Evolutionary conservation across 2,329 filamentous ascomycete species (phyloP), one percentile per base, ranked within the genome.

Genomic region (Xylariaceae sp.): DNA sequence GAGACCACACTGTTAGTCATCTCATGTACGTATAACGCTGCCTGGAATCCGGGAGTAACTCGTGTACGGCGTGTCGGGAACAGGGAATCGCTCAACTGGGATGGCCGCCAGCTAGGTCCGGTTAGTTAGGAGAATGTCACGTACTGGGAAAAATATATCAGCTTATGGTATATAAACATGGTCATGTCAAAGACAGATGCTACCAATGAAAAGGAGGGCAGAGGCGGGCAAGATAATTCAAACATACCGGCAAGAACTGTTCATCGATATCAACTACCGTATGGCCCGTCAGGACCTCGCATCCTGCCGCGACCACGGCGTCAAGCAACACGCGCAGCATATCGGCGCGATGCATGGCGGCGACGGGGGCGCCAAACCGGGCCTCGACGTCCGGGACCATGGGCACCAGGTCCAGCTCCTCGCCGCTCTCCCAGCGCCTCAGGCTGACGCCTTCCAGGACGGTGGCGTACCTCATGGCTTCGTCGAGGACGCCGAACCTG

Each of bases 371-470:
- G 16, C 53, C 51, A 21, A 52, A 57, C 28, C 45, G 41, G 5
- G 37, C 31, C 28, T 49, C 46, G 13, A 47, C 26, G 9, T 28
- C 24, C 4, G 38, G 41, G 9, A 46, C 46, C 4, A 56, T 31
- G 2, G 51, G 44, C 6, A 46, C n/a, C 1, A 40, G 42, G 14
- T 40, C 46, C n/a, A 57, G 23, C 31, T 55, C 54, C 15, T 54
- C 46, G 18, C 55, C 48, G 30, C 46, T 43, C 9, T 46, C 36
- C 40, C 55, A 57, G 14, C 54, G 46, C 50, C 59, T 52, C 21
- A 60, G 52, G 8, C 57, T 62, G 16, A 53, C 56, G 11, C 50
- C 47, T 13, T 55, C 46, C 12, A 55, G 34, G 2, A 59, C 50
- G 47, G 12, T 43, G 9, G 47, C 39, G 31, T 48, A 19, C 17